Percentiles rank a stretch among this genome's conserved stretches.
Evolutionary conservation across 2,329 filamentous ascomycete species (phyloP).

Genomic region (Epichloe elymi): DNA sequence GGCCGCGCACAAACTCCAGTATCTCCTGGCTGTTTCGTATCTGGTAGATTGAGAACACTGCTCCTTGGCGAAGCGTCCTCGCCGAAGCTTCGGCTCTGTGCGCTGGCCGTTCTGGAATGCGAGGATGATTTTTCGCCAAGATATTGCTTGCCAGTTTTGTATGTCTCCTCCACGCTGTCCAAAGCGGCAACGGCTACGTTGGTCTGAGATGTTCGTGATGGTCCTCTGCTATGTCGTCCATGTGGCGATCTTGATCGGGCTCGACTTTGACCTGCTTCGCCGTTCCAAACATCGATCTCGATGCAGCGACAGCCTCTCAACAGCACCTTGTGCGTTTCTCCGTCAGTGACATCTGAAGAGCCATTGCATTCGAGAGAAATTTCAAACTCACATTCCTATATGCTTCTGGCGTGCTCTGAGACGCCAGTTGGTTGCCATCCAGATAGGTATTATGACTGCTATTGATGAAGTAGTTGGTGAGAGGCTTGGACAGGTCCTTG

Average conservation of each 20-base stretch:
- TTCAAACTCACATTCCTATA: constrained; percentile 56
- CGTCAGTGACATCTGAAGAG: not conserved
- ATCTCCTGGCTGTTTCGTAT: constrained; percentile 22
- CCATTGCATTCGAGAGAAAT: not conserved
- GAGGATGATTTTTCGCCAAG: constrained; percentile 16
- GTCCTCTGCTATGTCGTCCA: constrained; percentile 30
- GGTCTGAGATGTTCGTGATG: constrained; percentile 34
- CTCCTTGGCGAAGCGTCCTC: constrained; percentile 19
- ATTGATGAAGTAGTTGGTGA: constrained; percentile 87
- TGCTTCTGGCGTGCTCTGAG: constrained; percentile 61
- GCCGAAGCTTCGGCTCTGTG: constrained; percentile 18
- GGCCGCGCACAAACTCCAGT: constrained; percentile 17
- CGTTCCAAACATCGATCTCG: constrained; percentile 92
- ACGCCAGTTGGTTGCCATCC: constrained; percentile 72
- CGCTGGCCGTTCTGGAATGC: constrained; percentile 28
- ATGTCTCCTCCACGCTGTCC: constrained; percentile 20
- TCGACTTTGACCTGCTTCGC: constrained; percentile 31
- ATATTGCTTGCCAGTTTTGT: constrained; percentile 14
- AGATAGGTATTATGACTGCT: constrained; percentile 94
- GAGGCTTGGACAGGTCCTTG: constrained; percentile 51
- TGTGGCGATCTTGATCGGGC: constrained; percentile 24
- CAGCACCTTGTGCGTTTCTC: constrained; percentile 41
- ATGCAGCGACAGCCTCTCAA: constrained; percentile 73
- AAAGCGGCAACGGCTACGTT: constrained; percentile 29
- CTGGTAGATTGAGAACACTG: constrained; percentile 15